phyloP scores from a whole-genome alignment of 2,329 filamentous ascomycete genomes.

The Penicillium sp. region DNA sequence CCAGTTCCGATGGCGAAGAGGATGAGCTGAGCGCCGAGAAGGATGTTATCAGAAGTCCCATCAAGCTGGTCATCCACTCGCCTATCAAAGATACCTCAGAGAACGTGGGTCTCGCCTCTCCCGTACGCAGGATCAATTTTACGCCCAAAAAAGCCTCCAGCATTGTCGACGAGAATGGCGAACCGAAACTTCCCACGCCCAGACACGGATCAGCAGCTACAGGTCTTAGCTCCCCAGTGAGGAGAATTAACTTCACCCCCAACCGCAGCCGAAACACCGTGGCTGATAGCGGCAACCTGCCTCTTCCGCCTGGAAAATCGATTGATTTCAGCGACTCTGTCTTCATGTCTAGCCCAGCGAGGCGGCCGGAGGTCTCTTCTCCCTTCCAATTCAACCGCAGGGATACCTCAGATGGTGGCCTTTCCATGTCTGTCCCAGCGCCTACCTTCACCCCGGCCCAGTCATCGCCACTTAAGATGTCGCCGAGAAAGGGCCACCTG shows the following conservation, averaged over 20 bases:
- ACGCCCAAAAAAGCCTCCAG: slow-evolving; percentile 25
- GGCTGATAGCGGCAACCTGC: slow-evolving; percentile 22
- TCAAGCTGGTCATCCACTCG: slow-evolving; percentile 33
- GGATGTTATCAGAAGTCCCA: slow-evolving; percentile 22
- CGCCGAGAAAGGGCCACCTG: slow-evolving; percentile 41
- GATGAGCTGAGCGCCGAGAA: slow-evolving; percentile 42
- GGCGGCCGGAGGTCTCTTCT: slow-evolving; percentile 43
- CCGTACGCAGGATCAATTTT: slow-evolving; percentile 33
- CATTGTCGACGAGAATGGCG: slow-evolving; percentile 32
- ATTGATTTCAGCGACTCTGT: slow-evolving; percentile 32
- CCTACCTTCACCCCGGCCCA: slow-evolving; percentile 29
- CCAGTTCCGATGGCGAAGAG: slow-evolving; percentile 40
- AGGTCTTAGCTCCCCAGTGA: slow-evolving; percentile 33
- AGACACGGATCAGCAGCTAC: slow-evolving; percentile 22
- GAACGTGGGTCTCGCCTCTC: slow-evolving; percentile 31
- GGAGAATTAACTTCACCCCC: slow-evolving; percentile 37
- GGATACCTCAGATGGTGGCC: slow-evolving; percentile 38
- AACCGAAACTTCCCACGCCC: slow-evolving; percentile 25
- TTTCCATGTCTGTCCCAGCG: slow-evolving; percentile 20
- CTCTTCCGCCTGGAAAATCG: slow-evolving; percentile 24
- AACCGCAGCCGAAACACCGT: slow-evolving; percentile 13
- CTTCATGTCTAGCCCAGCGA: slow-evolving; percentile 44
- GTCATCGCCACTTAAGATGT: slow-evolving; percentile 41
- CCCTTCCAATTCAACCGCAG: slow-evolving; percentile 43
- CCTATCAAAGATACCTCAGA: slow-evolving; percentile 30